These are phyloP conservation scores for Sphaerulina musiva DNA, from an alignment of 2,329 filamentous ascomycete genomes.

Conservation along the genomic window DNA sequence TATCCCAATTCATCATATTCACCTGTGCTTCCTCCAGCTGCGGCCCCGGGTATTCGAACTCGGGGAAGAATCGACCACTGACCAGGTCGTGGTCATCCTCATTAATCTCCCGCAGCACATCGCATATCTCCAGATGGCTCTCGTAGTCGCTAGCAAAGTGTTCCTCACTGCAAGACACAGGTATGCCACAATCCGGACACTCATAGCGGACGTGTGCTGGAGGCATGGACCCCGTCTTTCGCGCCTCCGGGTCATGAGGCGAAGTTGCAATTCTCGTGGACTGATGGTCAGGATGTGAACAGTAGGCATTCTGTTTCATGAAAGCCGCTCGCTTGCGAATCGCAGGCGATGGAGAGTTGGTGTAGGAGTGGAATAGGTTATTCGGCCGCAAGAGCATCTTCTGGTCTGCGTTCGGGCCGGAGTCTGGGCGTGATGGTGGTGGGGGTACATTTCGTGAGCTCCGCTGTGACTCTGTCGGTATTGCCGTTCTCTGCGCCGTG, in stretches of 20 bases:
- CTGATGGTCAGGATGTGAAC: slow-evolving; percentile 82
- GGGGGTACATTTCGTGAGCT: not conserved
- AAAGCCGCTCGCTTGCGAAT: slow-evolving; percentile 83
- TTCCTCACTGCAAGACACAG: slow-evolving; percentile 86
- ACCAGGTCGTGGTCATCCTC: slow-evolving; percentile 95
- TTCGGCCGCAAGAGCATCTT: slow-evolving; percentile 55
- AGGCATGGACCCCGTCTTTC: slow-evolving; percentile 54
- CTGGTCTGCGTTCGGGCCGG: slow-evolving; percentile 21
- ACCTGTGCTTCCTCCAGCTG: slow-evolving; percentile 89
- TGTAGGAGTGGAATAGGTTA: slow-evolving; percentile 90
- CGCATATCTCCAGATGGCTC: slow-evolving; percentile 83
- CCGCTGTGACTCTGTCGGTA: slow-evolving; percentile 8
- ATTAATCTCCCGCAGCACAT: slow-evolving; percentile 85
- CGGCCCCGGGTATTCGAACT: slow-evolving; percentile 82
- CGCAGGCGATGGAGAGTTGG: slow-evolving; percentile 76
- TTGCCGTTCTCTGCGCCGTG: slow-evolving; percentile 18
- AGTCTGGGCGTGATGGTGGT: slow-evolving; percentile 7
- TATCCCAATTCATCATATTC: slow-evolving; percentile 99
- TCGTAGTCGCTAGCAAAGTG: slow-evolving; percentile 98
- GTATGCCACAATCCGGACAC: slow-evolving; percentile 91
- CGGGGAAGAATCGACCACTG: slow-evolving; percentile 84
- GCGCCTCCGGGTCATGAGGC: slow-evolving; percentile 57
- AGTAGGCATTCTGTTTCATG: slow-evolving; percentile 89
- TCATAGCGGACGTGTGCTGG: slow-evolving; percentile 86
- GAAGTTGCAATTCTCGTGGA: slow-evolving; percentile 63